These are phyloP conservation scores for Ceratobasidium sp. DNA, from an alignment of 1,284 basidiomycete genomes.

Conservation along the genomic window DNA sequence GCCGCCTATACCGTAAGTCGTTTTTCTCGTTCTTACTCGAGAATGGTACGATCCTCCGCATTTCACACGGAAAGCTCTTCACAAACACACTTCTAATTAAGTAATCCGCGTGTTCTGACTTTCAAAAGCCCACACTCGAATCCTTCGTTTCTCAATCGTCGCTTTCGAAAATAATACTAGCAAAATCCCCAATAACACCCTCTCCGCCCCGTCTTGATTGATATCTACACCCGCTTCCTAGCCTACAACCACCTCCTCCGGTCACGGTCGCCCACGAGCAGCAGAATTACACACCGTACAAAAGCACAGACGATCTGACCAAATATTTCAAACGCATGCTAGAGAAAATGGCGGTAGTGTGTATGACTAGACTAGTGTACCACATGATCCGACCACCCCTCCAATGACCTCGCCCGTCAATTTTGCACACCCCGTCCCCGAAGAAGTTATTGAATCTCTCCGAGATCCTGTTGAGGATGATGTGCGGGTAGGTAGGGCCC, in stretches of 20 bases:
- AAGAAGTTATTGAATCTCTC: slow-evolving; percentile 59
- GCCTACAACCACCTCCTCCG: slow-evolving; percentile 53
- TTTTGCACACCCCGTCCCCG: slow-evolving; percentile 76
- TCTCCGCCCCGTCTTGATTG: slow-evolving; percentile 16
- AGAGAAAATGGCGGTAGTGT: slow-evolving; percentile 96
- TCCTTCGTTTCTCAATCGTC: slow-evolving; percentile 91
- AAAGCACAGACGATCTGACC: slow-evolving; percentile 61
- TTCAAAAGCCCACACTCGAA: slow-evolving; percentile 76
- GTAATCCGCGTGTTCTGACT: slow-evolving; percentile 62
- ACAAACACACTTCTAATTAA: slow-evolving; percentile 75
- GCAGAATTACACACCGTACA: slow-evolving; percentile 59
- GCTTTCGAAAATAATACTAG: slow-evolving; percentile 86
- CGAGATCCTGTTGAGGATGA: slow-evolving; percentile 85
- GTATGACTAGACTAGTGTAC: slow-evolving; percentile 93
- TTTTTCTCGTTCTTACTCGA: background rate
- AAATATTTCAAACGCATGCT: slow-evolving; percentile 76
- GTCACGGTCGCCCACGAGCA: slow-evolving; percentile 57
- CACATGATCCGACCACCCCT: slow-evolving; percentile 75
- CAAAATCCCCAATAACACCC: slow-evolving; percentile 66
- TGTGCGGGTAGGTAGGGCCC: slow-evolving; percentile 68
- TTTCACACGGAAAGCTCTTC: slow-evolving; percentile 71
- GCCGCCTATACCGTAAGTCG: slow-evolving; percentile 77
- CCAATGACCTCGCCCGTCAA: slow-evolving; percentile 89
- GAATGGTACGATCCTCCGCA: slow-evolving; percentile 60
- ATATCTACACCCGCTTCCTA: slow-evolving; percentile 53